These are phyloP conservation scores for Daldinia bambusicola DNA, from an alignment of 495 filamentous ascomycete species.

Conservation along the genomic window DNA sequence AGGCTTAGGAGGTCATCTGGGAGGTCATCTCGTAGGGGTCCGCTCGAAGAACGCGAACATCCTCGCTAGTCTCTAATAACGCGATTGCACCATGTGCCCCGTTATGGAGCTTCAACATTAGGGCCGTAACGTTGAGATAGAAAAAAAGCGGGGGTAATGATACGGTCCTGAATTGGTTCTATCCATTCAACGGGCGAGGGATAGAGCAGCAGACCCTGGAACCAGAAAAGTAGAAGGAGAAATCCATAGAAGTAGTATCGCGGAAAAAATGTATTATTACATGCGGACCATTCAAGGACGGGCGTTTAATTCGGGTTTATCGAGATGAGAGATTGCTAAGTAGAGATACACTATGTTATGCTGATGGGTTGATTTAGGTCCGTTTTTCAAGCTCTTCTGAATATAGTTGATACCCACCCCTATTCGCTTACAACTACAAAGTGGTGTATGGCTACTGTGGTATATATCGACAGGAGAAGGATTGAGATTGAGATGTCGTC, in stretches of 20 bases:
- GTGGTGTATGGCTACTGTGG: neutral
- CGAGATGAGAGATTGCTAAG: slow-evolving; percentile 25
- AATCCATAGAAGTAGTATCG: slow-evolving; percentile 23
- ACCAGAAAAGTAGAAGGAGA: slow-evolving; percentile 11
- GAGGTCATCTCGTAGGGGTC: slow-evolving; percentile 11
- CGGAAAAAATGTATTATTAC: slow-evolving; percentile 29
- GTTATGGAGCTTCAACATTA: slow-evolving; percentile 39
- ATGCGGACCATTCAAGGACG: slow-evolving; percentile 32
- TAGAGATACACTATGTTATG: neutral
- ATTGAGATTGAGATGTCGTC: slow-evolving; percentile 37
- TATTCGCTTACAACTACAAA: neutral
- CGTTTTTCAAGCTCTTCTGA: slow-evolving; percentile 1
- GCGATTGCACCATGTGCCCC: slow-evolving; percentile 44
- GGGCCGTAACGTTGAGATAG: slow-evolving; percentile 41
- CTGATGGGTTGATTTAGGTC: neutral
- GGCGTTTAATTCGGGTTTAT: slow-evolving; percentile 42
- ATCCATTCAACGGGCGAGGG: slow-evolving; percentile 13
- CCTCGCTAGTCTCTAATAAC: slow-evolving; percentile 30
- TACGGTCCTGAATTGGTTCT: slow-evolving; percentile 38
- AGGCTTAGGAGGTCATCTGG: slow-evolving; percentile 7
- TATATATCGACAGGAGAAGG: slow-evolving; percentile 14
- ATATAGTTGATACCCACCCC: neutral
- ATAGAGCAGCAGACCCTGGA: slow-evolving; percentile 22
- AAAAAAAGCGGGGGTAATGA: slow-evolving; percentile 42
- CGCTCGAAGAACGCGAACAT: slow-evolving; percentile 21